Evolutionary conservation across 192 early-diverging fungal species (phyloP), one percentile per base, ranked within the genome.

Genomic region (Spinellus fusiger): DNA sequence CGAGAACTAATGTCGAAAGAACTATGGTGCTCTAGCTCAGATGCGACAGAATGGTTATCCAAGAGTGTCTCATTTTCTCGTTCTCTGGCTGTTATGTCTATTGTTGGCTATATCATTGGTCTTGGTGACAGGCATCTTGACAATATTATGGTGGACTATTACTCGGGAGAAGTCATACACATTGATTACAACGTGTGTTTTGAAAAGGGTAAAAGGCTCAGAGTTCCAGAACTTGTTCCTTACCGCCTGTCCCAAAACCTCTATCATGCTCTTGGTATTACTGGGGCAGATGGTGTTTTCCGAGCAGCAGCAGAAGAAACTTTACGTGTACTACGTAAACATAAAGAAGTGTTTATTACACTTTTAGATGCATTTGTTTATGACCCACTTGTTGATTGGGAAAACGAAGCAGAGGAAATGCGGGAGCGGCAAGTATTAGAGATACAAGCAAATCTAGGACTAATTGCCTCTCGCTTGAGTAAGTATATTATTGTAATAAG

Each of bases 161-260:
- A 65, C 3, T 84, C 88, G 0, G 96, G 89, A 3, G 93, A 95
- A 52, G 59, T 96, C 12, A 84, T 98, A 33, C 96, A 98, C 69
- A 98, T 98, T 38, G 96, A 98, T 68, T 83, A 96, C 40, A 95
- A 94, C 15, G 95, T 98, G 44, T 92, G 93, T 13, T 98, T 98
- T 77, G 96, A 98, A 58, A 85, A 93, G 68, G 96, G 96, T 16
- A 91, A 87, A 69, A 69, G 89, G 25, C 71, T 98, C 12, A 77
- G 90, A 1, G 82, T 89, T 16, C 94, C 96, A 16, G 95, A 98
- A 73, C 71, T 87, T 23, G 91, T 98, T 0, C 95, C 95, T 5
- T 98, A 95, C 64, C 80, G 96, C 27, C 69, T 98, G 49, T 95
- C 94, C 4, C 80, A 86, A 34, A 92, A 98, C 59, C 83, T 97